These are phyloP conservation scores for Cladophialophora chaetospira DNA, from an alignment of 2,329 filamentous ascomycete species.

Conservation along the genomic window DNA sequence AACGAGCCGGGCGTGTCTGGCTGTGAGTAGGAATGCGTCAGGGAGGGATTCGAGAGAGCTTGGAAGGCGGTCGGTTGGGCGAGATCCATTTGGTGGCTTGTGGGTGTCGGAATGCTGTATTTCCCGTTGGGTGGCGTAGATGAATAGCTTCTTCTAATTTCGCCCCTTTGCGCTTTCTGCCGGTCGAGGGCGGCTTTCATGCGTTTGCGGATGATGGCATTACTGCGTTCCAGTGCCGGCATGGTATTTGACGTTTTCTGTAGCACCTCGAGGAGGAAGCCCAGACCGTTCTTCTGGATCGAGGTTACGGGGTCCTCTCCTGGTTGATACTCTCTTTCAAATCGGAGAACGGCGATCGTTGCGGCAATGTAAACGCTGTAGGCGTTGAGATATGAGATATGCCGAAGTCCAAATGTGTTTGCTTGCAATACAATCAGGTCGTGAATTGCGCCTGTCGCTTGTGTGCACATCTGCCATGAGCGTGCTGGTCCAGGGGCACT, in stretches of 20 bases:
- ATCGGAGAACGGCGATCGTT: conserved; percentile 34
- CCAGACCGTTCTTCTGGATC: conserved; percentile 27
- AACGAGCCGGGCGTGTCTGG: conserved; percentile 19
- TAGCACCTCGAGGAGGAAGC: conserved; percentile 33
- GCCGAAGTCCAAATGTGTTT: conserved; percentile 34
- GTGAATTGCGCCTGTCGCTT: conserved; percentile 33
- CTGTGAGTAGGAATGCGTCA: conserved; percentile 23
- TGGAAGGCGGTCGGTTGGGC: conserved; percentile 30
- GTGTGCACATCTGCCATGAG: conserved; percentile 32
- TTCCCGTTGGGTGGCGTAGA: conserved; percentile 21
- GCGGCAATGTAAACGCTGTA: conserved; percentile 36
- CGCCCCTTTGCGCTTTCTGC: conserved; percentile 18
- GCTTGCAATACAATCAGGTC: conserved; percentile 33
- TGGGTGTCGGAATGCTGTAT: conserved; percentile 26
- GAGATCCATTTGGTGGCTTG: conserved; percentile 25
- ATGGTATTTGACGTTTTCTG: conserved; percentile 32
- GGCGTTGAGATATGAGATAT: conserved; percentile 35
- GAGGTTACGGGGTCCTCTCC: conserved; percentile 26
- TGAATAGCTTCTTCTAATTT: conserved; percentile 17
- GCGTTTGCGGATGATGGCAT: conserved; percentile 34
- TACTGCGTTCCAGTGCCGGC: conserved; percentile 34
- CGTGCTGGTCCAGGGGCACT: conserved; percentile 20
- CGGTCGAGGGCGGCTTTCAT: conserved; percentile 33
- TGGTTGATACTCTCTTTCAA: conserved; percentile 31
- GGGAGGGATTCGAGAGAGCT: conserved; percentile 25